Conservation (phyloP, 2,329 filamentous ascomycete genomes). For the Rutstroemia sp. region DNA sequence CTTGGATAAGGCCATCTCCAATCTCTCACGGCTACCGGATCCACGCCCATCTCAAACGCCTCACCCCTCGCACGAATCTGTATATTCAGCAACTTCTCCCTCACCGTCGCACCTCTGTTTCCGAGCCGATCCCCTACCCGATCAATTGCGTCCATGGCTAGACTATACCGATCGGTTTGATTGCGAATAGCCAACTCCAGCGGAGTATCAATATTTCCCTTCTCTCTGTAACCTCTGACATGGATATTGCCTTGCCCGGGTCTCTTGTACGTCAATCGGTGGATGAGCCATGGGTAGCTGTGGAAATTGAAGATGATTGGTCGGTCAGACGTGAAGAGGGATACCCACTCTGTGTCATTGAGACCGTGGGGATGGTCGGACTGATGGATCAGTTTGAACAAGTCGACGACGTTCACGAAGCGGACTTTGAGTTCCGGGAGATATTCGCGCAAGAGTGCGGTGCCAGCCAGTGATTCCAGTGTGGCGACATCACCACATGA, state of each 20-base stretch:
- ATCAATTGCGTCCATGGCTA: slow-evolving; percentile 72
- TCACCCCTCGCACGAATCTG: slow-evolving; percentile 57
- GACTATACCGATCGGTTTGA: slow-evolving; percentile 66
- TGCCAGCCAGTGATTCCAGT: slow-evolving; percentile 66
- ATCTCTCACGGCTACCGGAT: slow-evolving; percentile 39
- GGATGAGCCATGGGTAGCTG: slow-evolving; percentile 73
- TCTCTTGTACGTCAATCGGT: slow-evolving; percentile 69
- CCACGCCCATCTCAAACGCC: slow-evolving; percentile 63
- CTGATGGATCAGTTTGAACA: slow-evolving; percentile 70
- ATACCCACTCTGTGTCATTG: slow-evolving; percentile 54
- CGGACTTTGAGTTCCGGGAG: slow-evolving; percentile 68
- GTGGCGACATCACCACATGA: slow-evolving; percentile 69
- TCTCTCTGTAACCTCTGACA: slow-evolving; percentile 74
- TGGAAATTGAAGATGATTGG: slow-evolving; percentile 82
- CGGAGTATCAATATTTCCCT: slow-evolving; percentile 78
- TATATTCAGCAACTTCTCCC: slow-evolving; percentile 56
- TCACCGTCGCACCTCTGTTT: slow-evolving; percentile 53
- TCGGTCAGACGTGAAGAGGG: slow-evolving; percentile 64
- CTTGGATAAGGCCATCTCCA: slow-evolving; percentile 24
- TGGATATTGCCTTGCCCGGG: slow-evolving; percentile 61
- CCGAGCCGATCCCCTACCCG: slow-evolving; percentile 48
- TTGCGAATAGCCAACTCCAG: slow-evolving; percentile 73
- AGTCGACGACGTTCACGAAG: slow-evolving; percentile 72
- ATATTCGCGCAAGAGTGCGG: slow-evolving; percentile 63
- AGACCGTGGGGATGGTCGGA: slow-evolving; percentile 68